Percentiles rank a stretch among this genome's conserved stretches.
Conservation (phyloP, 352 stramenopile species). For the Phytophthora cryptogea region DNA sequence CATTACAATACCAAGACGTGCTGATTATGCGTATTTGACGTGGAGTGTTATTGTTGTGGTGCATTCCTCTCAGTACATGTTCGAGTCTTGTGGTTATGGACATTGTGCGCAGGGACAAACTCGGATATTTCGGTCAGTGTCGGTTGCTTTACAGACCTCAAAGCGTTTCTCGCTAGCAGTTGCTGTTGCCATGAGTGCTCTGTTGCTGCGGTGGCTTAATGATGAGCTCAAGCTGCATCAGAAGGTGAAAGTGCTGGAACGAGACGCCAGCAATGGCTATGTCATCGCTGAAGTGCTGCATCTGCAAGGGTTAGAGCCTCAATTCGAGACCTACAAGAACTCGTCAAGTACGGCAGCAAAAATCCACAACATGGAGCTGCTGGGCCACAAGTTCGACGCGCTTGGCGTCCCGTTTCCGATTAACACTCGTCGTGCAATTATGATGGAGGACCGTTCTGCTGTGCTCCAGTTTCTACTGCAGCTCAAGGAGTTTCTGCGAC, state of each 20-base stretch:
- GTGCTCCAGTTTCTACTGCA: conserved; percentile 64
- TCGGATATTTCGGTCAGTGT: conserved; percentile 35
- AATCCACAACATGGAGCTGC: conserved; percentile 66
- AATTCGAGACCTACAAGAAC: conserved; percentile 56
- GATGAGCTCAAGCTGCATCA: conserved; percentile 56
- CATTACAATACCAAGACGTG: conserved; percentile 39
- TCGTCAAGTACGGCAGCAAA: conserved; percentile 36
- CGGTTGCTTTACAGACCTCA: conserved; percentile 15
- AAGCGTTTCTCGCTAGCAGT: background rate
- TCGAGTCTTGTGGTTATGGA: background rate
- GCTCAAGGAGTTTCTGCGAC: conserved; percentile 59
- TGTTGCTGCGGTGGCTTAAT: conserved; percentile 73
- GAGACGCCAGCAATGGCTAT: conserved; percentile 73
- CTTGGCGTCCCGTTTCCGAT: conserved; percentile 49
- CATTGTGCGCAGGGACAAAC: no score
- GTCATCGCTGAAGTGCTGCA: conserved; percentile 68
- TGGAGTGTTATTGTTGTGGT: conserved; percentile 8
- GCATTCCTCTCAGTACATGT: background rate
- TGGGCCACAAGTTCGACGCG: conserved; percentile 43
- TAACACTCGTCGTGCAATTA: conserved; percentile 49
- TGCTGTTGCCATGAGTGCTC: conserved; percentile 47
- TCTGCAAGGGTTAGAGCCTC: conserved; percentile 47
- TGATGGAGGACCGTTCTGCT: conserved; percentile 66
- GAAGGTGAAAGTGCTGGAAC: conserved; percentile 55
- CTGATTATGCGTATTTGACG: conserved; percentile 20